Evolutionary conservation across 306 rosid species (phyloP).

Genomic region (cucumber (Cucumis sativus)): DNA sequence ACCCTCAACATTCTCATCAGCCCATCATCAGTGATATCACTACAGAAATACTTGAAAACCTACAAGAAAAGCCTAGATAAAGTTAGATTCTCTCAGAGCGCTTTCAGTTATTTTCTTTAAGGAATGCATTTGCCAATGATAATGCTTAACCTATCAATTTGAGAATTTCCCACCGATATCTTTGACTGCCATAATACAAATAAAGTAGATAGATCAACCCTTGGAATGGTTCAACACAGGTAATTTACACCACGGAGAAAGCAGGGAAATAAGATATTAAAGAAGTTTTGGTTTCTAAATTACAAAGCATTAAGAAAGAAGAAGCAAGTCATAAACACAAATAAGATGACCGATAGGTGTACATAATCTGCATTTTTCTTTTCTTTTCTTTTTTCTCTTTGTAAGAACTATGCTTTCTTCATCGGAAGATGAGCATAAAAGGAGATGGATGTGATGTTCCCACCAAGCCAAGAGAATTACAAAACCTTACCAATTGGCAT

Average conservation of each 20-base stretch:
- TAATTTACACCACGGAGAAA: not conserved
- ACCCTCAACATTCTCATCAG: conserved; percentile 73
- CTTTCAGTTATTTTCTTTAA: not conserved
- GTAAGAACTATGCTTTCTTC: not conserved
- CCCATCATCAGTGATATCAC: conserved; percentile 57
- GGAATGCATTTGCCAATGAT: not conserved
- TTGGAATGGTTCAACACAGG: not conserved
- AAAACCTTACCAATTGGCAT: not conserved
- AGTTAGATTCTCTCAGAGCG: not conserved
- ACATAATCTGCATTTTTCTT: not conserved
- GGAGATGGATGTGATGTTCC: not conserved
- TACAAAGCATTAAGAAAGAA: not conserved
- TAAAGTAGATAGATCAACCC: not conserved
- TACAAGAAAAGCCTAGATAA: conserved; percentile 10
- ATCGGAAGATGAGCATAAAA: not conserved
- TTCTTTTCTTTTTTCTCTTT: too few species aligned
- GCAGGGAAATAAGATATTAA: not conserved
- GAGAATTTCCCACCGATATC: not conserved
- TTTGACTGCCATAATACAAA: not conserved
- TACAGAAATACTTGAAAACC: conserved; percentile 80
- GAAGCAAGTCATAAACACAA: not conserved
- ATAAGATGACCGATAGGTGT: not conserved
- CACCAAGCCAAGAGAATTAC: not conserved
- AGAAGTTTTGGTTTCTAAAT: not conserved
- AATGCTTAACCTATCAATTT: not conserved